Evolutionary conservation across 345 rosid genomes (phyloP).

Genomic region (Conringia planisiliqua): DNA sequence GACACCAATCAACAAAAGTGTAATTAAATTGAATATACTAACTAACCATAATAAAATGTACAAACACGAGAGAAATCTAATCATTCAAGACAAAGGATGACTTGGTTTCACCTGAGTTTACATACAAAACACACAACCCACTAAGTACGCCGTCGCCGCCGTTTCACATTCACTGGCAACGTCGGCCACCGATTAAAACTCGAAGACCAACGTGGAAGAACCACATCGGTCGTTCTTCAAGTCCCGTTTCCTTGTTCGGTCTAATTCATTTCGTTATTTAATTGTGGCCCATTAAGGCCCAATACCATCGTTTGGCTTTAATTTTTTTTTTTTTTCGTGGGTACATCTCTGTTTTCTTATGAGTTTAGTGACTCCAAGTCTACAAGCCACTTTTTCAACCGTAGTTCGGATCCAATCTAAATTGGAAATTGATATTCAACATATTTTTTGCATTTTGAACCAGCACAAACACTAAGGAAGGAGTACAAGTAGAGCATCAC

Average conservation of each 20-base stretch:
- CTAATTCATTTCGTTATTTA: neutral
- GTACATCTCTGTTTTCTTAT: too few species aligned
- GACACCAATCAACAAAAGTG: neutral
- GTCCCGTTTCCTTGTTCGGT: neutral
- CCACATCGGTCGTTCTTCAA: neutral
- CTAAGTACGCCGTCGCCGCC: neutral
- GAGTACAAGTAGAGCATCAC: too few species aligned
- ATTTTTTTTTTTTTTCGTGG: neutral
- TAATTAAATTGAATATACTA: neutral
- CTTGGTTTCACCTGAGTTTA: neutral
- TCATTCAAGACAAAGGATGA: neutral
- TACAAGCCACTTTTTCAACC: neutral
- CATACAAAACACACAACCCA: neutral
- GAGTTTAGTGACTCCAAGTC: too few species aligned
- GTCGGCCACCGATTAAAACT: neutral
- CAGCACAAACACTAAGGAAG: too few species aligned
- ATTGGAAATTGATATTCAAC: neutral
- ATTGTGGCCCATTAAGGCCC: constrained; percentile 1
- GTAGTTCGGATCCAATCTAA: neutral
- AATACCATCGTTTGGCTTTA: neutral
- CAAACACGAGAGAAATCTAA: neutral
- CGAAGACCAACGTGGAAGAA: neutral
- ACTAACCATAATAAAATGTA: neutral
- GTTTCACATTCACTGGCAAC: neutral
- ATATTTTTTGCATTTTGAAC: too few species aligned